These are phyloP conservation scores for Mycena chlorophos DNA, from an alignment of 768 basidiomycete species.

Conservation along the genomic window DNA sequence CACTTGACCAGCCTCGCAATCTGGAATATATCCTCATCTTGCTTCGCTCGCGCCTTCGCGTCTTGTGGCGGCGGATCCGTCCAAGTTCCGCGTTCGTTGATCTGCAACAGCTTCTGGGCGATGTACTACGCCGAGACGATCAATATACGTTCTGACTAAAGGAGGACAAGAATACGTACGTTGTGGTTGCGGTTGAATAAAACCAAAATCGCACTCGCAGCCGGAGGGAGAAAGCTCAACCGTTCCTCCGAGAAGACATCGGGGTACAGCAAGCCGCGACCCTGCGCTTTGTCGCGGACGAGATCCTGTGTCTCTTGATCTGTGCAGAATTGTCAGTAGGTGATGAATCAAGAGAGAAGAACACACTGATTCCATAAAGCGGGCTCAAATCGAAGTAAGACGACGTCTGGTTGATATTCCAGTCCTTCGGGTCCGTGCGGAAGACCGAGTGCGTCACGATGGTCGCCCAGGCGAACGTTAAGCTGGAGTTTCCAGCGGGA, in stretches of 20 bases:
- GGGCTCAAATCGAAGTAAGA: conserved; percentile 59
- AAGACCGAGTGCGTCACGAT: conserved; percentile 64
- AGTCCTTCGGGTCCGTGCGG: conserved; percentile 45
- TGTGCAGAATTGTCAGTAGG: conserved; percentile 16
- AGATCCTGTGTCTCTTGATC: conserved; percentile 40
- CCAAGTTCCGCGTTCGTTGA: conserved; percentile 56
- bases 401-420: conserved; percentile 51
- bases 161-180: conserved; percentile 32
- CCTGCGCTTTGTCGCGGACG: conserved; percentile 49
- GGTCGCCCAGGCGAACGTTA: conserved; percentile 68
- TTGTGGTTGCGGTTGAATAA: conserved; percentile 63
- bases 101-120: conserved; percentile 49
- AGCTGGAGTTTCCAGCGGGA: conserved; percentile 56
- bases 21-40: conserved; percentile 62
- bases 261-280: conserved; percentile 52
- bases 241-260: conserved; percentile 58
- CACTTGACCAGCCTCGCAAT: conserved; percentile 55
- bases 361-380: conserved; percentile 52
- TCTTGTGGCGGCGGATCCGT: conserved; percentile 41
- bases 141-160: background rate
- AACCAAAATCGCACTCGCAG: conserved; percentile 52
- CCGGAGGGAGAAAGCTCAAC: conserved; percentile 53
- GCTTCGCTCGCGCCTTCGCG: conserved; percentile 23
- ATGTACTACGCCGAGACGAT: conserved; percentile 47
- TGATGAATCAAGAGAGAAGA: background rate